These are phyloP conservation scores for Arabidopsis hybrid DNA, from an alignment of 441 rosid genomes.

Conservation along the genomic window DNA sequence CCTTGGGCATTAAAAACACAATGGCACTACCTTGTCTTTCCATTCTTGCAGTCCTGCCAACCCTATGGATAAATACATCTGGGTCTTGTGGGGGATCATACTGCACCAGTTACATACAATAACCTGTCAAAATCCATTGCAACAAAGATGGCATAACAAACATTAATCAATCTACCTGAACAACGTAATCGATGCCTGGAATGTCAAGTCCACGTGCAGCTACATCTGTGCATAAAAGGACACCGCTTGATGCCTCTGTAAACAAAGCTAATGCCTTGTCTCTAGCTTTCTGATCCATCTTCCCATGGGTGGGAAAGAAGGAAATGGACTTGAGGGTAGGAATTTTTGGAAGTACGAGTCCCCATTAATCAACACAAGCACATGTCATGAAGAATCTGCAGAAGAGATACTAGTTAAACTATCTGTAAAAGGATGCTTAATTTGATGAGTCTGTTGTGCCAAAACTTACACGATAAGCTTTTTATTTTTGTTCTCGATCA, in stretches of 20 bases:
- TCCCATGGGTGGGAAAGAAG: slow-evolving; percentile 82
- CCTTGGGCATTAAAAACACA: slow-evolving; percentile 82
- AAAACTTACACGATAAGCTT: slow-evolving; percentile 83
- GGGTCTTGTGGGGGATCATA: slow-evolving; percentile 93
- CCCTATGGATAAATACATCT: slow-evolving; percentile 78
- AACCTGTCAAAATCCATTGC: slow-evolving; percentile 16
- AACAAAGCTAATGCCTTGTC: slow-evolving; percentile 85
- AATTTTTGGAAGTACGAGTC: slow-evolving; percentile 69
- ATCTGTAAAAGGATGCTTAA: slow-evolving; percentile 1
- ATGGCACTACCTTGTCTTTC: slow-evolving; percentile 83
- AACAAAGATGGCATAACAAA: slow-evolving; percentile 1
- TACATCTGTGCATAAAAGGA: slow-evolving; percentile 92
- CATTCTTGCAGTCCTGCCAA: slow-evolving; percentile 90
- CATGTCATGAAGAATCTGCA: slow-evolving; percentile 94
- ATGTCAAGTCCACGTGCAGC: slow-evolving; percentile 99
- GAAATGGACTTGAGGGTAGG: slow-evolving; percentile 62
- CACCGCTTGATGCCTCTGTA: slow-evolving; percentile 64
- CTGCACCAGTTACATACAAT: slow-evolving; percentile 47
- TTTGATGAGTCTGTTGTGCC: slow-evolving; percentile 15
- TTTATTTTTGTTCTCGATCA: slow-evolving; percentile 63
- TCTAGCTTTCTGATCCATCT: slow-evolving; percentile 73
- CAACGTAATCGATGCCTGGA: slow-evolving; percentile 87
- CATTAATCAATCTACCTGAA: slow-evolving; percentile 63
- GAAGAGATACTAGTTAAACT: slow-evolving; percentile 15
- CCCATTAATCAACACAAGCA: slow-evolving; percentile 86